phyloP scores from a whole-genome alignment of 2,329 filamentous ascomycete species.

The Aspergillus sp. region DNA sequence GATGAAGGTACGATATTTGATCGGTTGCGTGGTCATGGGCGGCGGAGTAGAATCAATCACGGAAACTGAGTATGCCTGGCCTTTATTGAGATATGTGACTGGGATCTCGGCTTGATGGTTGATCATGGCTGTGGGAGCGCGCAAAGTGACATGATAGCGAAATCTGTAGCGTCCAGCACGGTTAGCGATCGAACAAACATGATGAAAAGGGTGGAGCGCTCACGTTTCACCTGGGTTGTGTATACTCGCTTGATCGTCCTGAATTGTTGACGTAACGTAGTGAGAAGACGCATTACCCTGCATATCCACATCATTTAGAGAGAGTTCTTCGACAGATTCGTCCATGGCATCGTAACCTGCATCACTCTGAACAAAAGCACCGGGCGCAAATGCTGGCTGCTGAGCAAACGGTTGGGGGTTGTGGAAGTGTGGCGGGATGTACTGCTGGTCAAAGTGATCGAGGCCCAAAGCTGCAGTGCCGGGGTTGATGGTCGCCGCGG shows the following conservation, averaged over 20 bases:
- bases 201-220: slow-evolving; percentile 19
- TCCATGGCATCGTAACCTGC: slow-evolving; percentile 79
- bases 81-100: slow-evolving; percentile 97
- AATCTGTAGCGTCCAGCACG: slow-evolving; percentile 56
- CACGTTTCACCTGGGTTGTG: slow-evolving; percentile 56
- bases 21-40: slow-evolving; percentile 59
- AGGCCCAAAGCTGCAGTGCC: slow-evolving; percentile 65
- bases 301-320: slow-evolving; percentile 58
- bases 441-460: slow-evolving; percentile 64
- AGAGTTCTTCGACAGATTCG: slow-evolving; percentile 65
- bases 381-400: slow-evolving; percentile 67
- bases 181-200: slow-evolving; percentile 19
- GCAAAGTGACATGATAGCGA: slow-evolving; percentile 84
- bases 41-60: slow-evolving; percentile 74
- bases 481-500: slow-evolving; percentile 59
- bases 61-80: slow-evolving; percentile 86
- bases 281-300: slow-evolving; percentile 57
- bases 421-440: slow-evolving; percentile 61
- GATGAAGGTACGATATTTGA: slow-evolving; percentile 84
- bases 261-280: slow-evolving; percentile 32
- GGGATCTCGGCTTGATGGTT: slow-evolving; percentile 88
- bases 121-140: slow-evolving; percentile 92
- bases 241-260: slow-evolving; percentile 29
- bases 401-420: slow-evolving; percentile 73
- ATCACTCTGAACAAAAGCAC: slow-evolving; percentile 78